Conservation (phyloP, 176 grass and related monocot species). For the Phoenix roebelenii region DNA sequence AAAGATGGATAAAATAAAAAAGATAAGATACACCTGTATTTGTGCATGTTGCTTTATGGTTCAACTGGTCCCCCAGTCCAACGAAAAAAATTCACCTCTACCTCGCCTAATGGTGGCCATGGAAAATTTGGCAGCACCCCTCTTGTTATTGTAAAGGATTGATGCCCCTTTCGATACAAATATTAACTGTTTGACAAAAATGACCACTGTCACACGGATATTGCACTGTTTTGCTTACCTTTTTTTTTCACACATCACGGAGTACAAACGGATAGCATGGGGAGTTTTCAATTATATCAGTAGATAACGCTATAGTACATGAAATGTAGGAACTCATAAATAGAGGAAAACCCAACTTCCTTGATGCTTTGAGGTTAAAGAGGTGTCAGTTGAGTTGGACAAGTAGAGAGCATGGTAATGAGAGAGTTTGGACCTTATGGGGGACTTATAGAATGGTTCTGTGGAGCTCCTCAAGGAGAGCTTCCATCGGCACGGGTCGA, state of each 20-base stretch:
- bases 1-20: too few relatives aligned
- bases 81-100: slow-evolving; percentile 12
- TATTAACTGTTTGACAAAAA: too few relatives aligned
- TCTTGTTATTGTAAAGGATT: too few relatives aligned
- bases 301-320: slow-evolving; percentile 32
- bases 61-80: too few relatives aligned
- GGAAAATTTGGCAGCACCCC: too few relatives aligned
- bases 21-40: too few relatives aligned
- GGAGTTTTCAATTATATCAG: slow-evolving; percentile 14
- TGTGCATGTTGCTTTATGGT: too few relatives aligned
- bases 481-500: slow-evolving; percentile 70
- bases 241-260: too few relatives aligned
- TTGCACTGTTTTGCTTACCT: too few relatives aligned
- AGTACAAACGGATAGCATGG: background rate
- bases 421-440: slow-evolving; percentile 54
- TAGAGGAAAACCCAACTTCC: background rate
- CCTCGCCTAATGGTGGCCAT: slow-evolving; percentile 18
- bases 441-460: slow-evolving; percentile 66
- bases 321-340: background rate
- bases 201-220: too few relatives aligned
- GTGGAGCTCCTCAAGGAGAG: slow-evolving; percentile 58
- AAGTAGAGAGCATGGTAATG: slow-evolving; percentile 73
- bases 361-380: background rate
- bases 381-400: slow-evolving; percentile 27
- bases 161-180: too few relatives aligned